Conservation (phyloP, 345 rosid genomes). For the Linum trigynum region DNA sequence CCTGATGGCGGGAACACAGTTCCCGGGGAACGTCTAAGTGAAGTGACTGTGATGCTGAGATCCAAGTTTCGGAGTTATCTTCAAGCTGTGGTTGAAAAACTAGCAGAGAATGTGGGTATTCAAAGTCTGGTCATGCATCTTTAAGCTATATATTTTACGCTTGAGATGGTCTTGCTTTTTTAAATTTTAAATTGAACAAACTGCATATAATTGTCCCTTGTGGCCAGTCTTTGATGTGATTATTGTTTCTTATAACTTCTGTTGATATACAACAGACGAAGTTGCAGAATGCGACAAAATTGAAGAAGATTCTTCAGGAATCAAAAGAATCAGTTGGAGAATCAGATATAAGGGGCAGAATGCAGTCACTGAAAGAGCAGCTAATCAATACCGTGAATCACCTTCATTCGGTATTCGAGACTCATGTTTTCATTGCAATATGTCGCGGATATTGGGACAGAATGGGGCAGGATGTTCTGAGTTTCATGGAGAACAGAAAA, state of each 20-base stretch:
- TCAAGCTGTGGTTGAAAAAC: constrained; percentile 89
- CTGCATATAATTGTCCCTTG: neutral
- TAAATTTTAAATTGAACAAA: neutral
- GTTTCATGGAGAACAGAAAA: constrained; percentile 88
- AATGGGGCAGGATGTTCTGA: constrained; percentile 89
- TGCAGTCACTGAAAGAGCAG: constrained; percentile 83
- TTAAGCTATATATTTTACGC: too few relatives aligned
- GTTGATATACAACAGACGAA: constrained; percentile 43
- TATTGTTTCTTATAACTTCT: neutral
- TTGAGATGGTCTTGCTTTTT: neutral
- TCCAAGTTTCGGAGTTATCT: constrained; percentile 77
- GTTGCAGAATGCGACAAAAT: constrained; percentile 62
- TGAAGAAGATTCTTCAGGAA: constrained; percentile 91
- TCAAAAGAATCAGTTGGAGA: constrained; percentile 79
- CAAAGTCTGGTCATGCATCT: too few relatives aligned
- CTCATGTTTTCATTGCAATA: constrained; percentile 66
- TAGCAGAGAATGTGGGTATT: constrained; percentile 50
- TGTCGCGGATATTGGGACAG: constrained; percentile 95
- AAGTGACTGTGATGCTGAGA: constrained; percentile 90
- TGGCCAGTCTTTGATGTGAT: neutral
- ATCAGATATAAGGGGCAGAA: constrained; percentile 60
- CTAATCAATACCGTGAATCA: constrained; percentile 66
- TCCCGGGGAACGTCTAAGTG: constrained; percentile 89
- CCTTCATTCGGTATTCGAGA: constrained; percentile 64
- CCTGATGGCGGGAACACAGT: constrained; percentile 71